These are phyloP conservation scores for Alternaria conjuncta DNA, from an alignment of 2,329 filamentous ascomycete genomes.

Conservation along the genomic window DNA sequence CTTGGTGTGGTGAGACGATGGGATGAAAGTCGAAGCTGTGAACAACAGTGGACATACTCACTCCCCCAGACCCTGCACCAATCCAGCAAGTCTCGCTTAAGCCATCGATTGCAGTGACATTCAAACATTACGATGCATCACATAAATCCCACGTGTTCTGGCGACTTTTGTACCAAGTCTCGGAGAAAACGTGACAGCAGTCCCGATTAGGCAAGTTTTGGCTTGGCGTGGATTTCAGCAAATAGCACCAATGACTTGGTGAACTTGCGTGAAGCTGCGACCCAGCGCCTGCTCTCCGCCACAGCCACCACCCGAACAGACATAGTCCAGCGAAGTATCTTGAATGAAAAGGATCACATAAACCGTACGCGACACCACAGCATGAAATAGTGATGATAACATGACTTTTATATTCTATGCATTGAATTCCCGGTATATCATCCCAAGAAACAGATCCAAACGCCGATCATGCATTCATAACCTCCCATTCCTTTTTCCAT, in stretches of 20 bases:
- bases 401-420: background rate
- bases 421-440: background rate
- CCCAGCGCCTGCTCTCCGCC: too few species aligned
- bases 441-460: conserved; percentile 2
- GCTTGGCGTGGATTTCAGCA: background rate
- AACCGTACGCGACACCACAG: background rate
- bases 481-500: background rate
- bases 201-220: background rate
- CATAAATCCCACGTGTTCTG: background rate
- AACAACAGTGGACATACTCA: too few species aligned
- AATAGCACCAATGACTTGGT: background rate
- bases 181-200: background rate
- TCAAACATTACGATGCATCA: background rate
- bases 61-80: too few species aligned
- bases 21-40: too few species aligned
- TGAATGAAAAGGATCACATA: background rate
- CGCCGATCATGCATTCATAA: conserved; percentile 16
- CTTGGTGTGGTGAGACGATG: too few species aligned
- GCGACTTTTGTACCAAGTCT: background rate
- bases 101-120: background rate
- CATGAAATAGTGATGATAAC: background rate
- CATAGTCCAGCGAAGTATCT: too few species aligned
- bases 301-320: too few species aligned
- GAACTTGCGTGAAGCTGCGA: background rate
- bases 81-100: too few species aligned